Percentiles rank a stretch among this genome's conserved stretches.
These are phyloP conservation scores for Puccinia coronata DNA, from an alignment of 1,284 basidiomycete species.

Conservation along the genomic window DNA sequence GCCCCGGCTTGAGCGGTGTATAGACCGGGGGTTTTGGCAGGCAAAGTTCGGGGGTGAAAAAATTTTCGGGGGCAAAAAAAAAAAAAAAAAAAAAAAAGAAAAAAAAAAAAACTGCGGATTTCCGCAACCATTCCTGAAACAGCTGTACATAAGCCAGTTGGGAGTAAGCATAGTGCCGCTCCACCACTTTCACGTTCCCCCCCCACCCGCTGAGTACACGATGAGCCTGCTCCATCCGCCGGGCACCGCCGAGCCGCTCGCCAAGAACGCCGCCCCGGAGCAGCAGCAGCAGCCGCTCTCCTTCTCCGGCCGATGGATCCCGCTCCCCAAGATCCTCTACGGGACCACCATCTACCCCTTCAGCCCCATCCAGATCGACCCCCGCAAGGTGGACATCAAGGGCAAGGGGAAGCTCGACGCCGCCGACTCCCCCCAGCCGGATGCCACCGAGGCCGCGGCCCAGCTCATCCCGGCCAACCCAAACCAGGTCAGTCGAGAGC, in stretches of 20 bases:
- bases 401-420: constrained; percentile 22
- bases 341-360: constrained; percentile 44
- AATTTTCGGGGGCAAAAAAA: no score
- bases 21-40: no score
- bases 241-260: not conserved
- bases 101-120: no score
- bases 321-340: constrained; percentile 45
- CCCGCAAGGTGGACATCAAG: constrained; percentile 21
- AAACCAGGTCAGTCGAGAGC: constrained; percentile 35
- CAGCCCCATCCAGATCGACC: constrained; percentile 27
- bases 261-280: not conserved
- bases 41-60: no score
- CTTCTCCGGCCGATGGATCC: constrained; percentile 37
- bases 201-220: no score
- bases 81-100: no score
- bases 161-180: no score
- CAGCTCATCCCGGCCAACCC: constrained; percentile 35
- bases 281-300: constrained; percentile 20
- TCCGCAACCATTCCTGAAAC: no score
- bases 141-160: no score
- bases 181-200: no score
- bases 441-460: not conserved
- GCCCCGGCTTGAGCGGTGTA: no score
- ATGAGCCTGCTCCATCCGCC: not conserved
- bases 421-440: not conserved